Conservation (phyloP, 371 early-diverging fungal species). For the Apophysomyces trapeziformis region DNA sequence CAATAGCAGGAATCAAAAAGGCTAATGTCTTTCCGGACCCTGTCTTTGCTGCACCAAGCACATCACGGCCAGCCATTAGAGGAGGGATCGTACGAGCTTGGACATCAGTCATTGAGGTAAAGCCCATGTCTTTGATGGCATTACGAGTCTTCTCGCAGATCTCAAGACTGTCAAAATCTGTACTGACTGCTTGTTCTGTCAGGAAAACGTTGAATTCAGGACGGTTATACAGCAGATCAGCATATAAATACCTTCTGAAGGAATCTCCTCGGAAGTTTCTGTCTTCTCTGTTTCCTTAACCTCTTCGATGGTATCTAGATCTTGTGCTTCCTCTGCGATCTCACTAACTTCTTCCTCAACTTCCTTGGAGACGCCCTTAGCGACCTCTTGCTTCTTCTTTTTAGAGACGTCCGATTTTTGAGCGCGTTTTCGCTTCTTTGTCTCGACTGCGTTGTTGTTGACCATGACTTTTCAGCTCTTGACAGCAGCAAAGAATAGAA, state of each 20-base stretch:
- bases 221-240: conserved; percentile 18
- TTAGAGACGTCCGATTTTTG: conserved; percentile 9
- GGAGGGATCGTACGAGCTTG: conserved; percentile 97
- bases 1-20: conserved; percentile 97
- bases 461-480: conserved; percentile 9
- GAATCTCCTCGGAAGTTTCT: conserved; percentile 41
- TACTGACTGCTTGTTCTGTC: conserved; percentile 44
- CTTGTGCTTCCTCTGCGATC: conserved; percentile 32
- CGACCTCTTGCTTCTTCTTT: conserved; percentile 29
- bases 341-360: conserved; percentile 6
- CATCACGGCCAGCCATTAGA: conserved; percentile 95
- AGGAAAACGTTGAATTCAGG: not conserved
- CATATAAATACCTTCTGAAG: conserved; percentile 15
- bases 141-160: conserved; percentile 72
- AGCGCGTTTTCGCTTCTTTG: conserved; percentile 17
- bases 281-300: conserved; percentile 34
- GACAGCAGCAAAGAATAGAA: not conserved
- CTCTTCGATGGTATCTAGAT: not conserved
- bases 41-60: conserved; percentile 99
- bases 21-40: conserved; percentile 99
- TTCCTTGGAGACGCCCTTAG: conserved; percentile 10
- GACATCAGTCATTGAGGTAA: conserved; percentile 96
- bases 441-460: conserved; percentile 11
- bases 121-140: conserved; percentile 93
- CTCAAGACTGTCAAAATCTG: conserved; percentile 67